These are phyloP conservation scores for Diversispora epigaea DNA, from an alignment of 192 early-diverging fungal genomes.

Conservation along the genomic window DNA sequence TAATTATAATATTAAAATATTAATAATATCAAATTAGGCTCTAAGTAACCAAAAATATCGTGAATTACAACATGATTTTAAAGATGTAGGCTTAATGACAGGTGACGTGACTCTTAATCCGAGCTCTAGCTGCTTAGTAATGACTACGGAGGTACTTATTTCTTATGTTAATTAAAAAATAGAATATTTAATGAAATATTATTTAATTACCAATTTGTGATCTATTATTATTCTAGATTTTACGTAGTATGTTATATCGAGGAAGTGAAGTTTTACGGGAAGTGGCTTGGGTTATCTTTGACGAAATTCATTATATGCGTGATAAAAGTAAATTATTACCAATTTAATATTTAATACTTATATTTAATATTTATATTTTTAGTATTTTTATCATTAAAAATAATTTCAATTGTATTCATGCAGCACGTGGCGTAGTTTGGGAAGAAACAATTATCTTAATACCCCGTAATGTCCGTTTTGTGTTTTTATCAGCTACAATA, in stretches of 20 bases:
- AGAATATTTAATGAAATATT: not conserved
- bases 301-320: constrained; percentile 99
- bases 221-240: constrained; percentile 61
- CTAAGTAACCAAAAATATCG: constrained; percentile 98
- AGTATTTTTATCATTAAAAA: too few relatives aligned
- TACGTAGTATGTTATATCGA: constrained; percentile 95
- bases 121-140: constrained; percentile 87
- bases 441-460: constrained; percentile 97
- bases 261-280: constrained; percentile 95
- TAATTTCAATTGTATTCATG: not conserved
- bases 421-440: constrained; percentile 94
- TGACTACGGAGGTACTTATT: constrained; percentile 79
- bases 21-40: constrained; percentile 50
- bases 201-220: not conserved
- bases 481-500: constrained; percentile 97
- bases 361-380: too few relatives aligned
- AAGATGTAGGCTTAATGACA: constrained; percentile 98
- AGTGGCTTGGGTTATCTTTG: constrained; percentile 97
- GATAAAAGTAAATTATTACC: constrained; percentile 63
- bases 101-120: constrained; percentile 98
- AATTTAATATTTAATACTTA: not conserved
- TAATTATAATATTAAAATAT: not conserved
- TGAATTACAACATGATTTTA: constrained; percentile 93
- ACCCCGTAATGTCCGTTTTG: constrained; percentile 88
- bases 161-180: not conserved